Evolutionary conservation across 2,329 filamentous ascomycete species (phyloP).

Genomic region (Oidium heveae): DNA sequence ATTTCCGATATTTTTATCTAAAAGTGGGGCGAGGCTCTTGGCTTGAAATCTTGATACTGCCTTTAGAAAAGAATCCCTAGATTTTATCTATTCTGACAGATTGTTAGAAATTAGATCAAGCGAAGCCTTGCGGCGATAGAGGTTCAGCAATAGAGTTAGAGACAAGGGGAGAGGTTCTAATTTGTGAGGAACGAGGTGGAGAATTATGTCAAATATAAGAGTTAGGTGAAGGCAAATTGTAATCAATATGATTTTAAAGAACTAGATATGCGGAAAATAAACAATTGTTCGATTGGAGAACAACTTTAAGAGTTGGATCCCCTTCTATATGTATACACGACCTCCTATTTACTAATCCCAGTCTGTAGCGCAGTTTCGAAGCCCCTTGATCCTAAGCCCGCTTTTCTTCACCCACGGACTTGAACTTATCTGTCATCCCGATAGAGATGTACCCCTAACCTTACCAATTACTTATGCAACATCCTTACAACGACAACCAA

Average conservation of each 20-base stretch:
- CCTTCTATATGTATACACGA: too few species aligned
- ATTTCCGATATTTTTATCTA: neutral
- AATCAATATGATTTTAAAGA: too few species aligned
- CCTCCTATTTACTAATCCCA: neutral
- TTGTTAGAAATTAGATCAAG: too few species aligned
- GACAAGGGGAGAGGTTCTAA: too few species aligned
- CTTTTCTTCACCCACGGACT: neutral
- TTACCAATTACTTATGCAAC: neutral
- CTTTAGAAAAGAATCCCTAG: neutral
- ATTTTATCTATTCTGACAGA: neutral
- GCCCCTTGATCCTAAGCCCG: neutral
- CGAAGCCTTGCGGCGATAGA: too few species aligned
- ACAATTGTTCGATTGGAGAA: neutral
- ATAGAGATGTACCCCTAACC: neutral
- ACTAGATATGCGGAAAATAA: too few species aligned
- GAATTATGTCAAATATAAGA: too few species aligned
- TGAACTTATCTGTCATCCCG: neutral
- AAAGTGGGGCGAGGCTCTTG: too few species aligned
- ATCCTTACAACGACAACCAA: neutral
- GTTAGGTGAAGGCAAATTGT: too few species aligned
- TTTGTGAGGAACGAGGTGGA: too few species aligned
- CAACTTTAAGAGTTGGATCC: too few species aligned
- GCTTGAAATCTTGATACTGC: neutral
- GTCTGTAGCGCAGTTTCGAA: neutral
- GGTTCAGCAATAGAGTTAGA: too few species aligned